phyloP scores from a whole-genome alignment of 345 rosid species.

The Melaleuca quinquenervia region DNA sequence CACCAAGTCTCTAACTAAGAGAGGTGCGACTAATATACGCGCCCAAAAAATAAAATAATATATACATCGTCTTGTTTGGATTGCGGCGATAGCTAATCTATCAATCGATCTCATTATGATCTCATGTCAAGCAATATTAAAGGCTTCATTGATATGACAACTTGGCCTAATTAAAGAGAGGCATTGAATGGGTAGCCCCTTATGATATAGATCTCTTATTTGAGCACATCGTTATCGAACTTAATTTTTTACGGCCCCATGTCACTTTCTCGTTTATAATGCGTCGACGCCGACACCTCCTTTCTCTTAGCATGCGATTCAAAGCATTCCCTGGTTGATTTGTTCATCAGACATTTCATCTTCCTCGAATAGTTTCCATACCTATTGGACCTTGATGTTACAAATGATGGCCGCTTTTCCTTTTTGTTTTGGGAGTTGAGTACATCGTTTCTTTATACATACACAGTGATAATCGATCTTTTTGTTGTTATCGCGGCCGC shows the following conservation, averaged over 20 bases:
- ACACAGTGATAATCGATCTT: neutral
- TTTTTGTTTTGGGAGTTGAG: neutral
- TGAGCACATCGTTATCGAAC: neutral
- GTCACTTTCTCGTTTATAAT: neutral
- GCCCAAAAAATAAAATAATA: neutral
- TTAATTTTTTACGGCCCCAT: neutral
- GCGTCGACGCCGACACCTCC: neutral
- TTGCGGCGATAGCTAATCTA: neutral
- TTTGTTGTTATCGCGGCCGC: neutral
- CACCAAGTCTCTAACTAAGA: neutral
- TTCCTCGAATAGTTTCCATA: rapidly evolving
- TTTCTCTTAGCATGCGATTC: neutral
- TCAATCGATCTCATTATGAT: neutral
- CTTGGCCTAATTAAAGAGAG: neutral
- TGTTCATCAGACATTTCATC: neutral
- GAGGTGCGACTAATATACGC: neutral
- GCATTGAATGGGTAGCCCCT: neutral
- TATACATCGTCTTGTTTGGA: neutral
- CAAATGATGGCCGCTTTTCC: neutral
- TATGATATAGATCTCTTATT: neutral
- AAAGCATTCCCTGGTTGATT: neutral
- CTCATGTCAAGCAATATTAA: neutral
- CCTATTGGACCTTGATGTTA: neutral
- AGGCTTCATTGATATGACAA: neutral
- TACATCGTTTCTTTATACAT: neutral